Evolutionary conservation across 441 rosid genomes (phyloP), one percentile per base, ranked within the genome.

Genomic region (Pelargonium cotyledonis): DNA sequence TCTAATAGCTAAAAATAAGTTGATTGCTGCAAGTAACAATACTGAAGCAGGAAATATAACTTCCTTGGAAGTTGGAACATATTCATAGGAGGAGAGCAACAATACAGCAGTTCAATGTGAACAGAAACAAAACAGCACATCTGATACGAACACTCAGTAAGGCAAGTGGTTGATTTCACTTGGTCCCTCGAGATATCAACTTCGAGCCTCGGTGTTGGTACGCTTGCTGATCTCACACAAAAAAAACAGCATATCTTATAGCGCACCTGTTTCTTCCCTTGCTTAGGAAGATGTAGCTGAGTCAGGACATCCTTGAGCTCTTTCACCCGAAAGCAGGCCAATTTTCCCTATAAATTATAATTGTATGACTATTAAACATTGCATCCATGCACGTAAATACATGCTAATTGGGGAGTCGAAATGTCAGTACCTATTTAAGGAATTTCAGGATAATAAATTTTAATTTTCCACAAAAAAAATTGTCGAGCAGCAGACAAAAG

Each of bases 301-400:
- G 67, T 61, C n/a, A 79, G 76, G 23, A 79, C 77, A 64, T 76
- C 79, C 79, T 79, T 79, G 58, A 79, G 79, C 71, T 79, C 82
- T 60, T 65, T 79, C 55, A 79, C 58, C 38, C 79, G 77, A 68
- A 79, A 79, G 57, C 19, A 64, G 2, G 63, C 46, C 68, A 79
- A 76, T 70, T 79, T 72, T 15, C 55, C 68, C 82, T 79, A 63
- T 46, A 75, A 64, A 47, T n/a, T 19, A 35, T 60, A 9, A 46
- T 29, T 15, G 5, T 4, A 58, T 58, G 63, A 21, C 21, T 9
- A 58, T 58, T 58, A 29, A 58, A 58, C 63, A 58, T 58, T 14
- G 11, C 31, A 58, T 21, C 29, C 63, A 8, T 8, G 14, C 63
- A 58, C 63, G 23, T 19, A 58, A 19, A 58, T 58, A 21, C 35